These are phyloP conservation scores for Endotrypanum monterogeii DNA, from an alignment of 208 protist species.

Conservation along the genomic window DNA sequence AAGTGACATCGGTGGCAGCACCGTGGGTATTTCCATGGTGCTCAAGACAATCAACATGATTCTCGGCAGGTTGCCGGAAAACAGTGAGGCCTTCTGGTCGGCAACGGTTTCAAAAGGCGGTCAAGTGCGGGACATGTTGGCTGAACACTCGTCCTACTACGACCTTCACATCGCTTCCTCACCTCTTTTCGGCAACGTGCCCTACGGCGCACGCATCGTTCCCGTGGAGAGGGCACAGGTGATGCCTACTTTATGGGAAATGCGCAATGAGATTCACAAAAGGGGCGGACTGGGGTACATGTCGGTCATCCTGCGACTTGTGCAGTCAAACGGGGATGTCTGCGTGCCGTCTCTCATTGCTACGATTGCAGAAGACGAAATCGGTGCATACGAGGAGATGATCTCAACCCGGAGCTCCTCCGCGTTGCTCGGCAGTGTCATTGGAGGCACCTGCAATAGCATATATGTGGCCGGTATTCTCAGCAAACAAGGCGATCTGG, in stretches of 20 bases:
- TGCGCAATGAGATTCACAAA: conserved; percentile 31
- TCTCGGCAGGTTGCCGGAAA: conserved; percentile 19
- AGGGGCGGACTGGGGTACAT: conserved; percentile 34
- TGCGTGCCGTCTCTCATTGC: conserved; percentile 46
- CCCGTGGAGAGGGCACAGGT: conserved; percentile 27
- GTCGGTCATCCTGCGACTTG: conserved; percentile 33
- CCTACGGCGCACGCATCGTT: conserved; percentile 33
- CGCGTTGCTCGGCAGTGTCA: conserved; percentile 44
- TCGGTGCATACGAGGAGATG: conserved; percentile 29
- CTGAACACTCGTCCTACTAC: conserved; percentile 37
- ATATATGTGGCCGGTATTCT: conserved; percentile 45
- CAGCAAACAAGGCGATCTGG: conserved; percentile 19
- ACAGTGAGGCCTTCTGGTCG: conserved; percentile 52
- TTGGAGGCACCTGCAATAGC: conserved; percentile 60
- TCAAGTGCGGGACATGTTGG: conserved; percentile 55
- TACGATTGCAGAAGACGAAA: conserved; percentile 33
- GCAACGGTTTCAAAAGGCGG: conserved; percentile 38
- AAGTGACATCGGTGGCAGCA: conserved; percentile 36
- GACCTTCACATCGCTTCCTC: conserved; percentile 50
- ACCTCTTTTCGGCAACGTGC: conserved; percentile 57
- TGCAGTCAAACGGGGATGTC: conserved; percentile 52
- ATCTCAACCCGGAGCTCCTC: conserved; percentile 28
- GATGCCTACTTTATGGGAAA: conserved; percentile 36
- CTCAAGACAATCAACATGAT: conserved; percentile 27
- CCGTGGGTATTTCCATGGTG: conserved; percentile 40